Percentiles rank a stretch among this genome's conserved stretches.
phyloP scores from a whole-genome alignment of 352 stramenopile genomes.

The Globisporangium camurandrum region DNA sequence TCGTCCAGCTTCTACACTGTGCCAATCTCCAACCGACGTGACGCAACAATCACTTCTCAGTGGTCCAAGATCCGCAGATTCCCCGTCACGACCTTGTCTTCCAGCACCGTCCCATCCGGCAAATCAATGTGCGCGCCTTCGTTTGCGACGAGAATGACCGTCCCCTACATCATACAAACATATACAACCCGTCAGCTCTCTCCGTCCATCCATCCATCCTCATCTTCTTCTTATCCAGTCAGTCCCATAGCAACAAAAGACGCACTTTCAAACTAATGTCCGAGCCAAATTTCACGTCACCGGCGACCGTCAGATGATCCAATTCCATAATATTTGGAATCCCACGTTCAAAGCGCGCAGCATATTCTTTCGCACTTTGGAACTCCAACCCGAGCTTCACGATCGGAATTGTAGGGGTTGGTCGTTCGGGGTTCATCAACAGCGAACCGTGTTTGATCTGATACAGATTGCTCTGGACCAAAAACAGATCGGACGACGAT shows the following conservation, averaged over 20 bases:
- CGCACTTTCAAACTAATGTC: conserved; percentile 88
- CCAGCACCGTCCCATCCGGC: conserved; percentile 87
- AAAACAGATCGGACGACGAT: conserved; percentile 97
- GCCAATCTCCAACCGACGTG: no score
- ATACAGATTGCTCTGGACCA: conserved; percentile 92
- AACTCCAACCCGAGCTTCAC: conserved; percentile 92
- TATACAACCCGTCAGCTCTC: not conserved
- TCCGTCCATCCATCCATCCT: not conserved
- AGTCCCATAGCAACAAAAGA: conserved; percentile 1
- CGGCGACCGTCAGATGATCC: conserved; percentile 90
- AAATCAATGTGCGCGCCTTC: conserved; percentile 92
- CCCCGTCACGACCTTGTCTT: conserved; percentile 93
- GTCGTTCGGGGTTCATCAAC: conserved; percentile 79
- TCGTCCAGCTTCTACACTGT: no score
- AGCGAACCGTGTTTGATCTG: conserved; percentile 90
- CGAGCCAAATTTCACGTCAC: conserved; percentile 90
- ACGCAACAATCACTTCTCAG: conserved; percentile 32
- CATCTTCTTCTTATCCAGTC: not conserved
- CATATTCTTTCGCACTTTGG: conserved; percentile 84
- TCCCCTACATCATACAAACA: conserved; percentile 48
- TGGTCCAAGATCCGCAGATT: conserved; percentile 92
- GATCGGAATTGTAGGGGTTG: conserved; percentile 83
- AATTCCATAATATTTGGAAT: conserved; percentile 92
- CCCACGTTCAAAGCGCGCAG: conserved; percentile 75
- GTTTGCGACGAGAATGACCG: conserved; percentile 93